Conservation (phyloP, 805 yeast genomes). For the Kodamaea fukazawae region DNA sequence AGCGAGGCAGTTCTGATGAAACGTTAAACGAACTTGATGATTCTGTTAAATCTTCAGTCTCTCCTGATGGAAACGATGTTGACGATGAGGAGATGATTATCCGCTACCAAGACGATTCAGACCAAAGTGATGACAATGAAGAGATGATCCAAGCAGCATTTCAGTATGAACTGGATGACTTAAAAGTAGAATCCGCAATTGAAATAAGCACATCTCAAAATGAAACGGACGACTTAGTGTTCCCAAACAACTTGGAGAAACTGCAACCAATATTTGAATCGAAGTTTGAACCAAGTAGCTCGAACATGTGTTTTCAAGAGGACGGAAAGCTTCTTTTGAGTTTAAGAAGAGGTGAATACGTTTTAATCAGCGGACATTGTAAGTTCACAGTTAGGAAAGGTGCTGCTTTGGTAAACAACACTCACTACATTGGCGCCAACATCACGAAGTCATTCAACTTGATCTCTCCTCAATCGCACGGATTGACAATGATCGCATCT, state of each 20-base stretch:
- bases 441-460: background rate
- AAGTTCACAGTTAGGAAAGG: slow-evolving; percentile 6
- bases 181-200: too few relatives aligned
- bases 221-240: background rate
- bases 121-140: background rate
- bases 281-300: background rate
- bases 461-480: slow-evolving; percentile 7
- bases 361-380: slow-evolving; percentile 6
- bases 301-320: slow-evolving; percentile 1
- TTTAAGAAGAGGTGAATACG: slow-evolving; percentile 1
- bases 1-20: background rate
- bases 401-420: slow-evolving; percentile 3
- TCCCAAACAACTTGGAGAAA: background rate
- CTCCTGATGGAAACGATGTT: background rate
- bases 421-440: background rate
- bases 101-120: slow-evolving; percentile 4
- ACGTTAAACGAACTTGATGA: background rate
- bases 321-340: slow-evolving; percentile 2
- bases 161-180: background rate
- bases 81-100: slow-evolving; percentile 5
- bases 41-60: background rate
- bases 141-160: too few relatives aligned
- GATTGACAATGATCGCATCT: slow-evolving; percentile 5
- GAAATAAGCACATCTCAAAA: background rate
- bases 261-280: slow-evolving; percentile 1